Base-by-base conservation (phyloP, 2,329 filamentous ascomycete genomes). In the Exophiala sp. region DNA sequence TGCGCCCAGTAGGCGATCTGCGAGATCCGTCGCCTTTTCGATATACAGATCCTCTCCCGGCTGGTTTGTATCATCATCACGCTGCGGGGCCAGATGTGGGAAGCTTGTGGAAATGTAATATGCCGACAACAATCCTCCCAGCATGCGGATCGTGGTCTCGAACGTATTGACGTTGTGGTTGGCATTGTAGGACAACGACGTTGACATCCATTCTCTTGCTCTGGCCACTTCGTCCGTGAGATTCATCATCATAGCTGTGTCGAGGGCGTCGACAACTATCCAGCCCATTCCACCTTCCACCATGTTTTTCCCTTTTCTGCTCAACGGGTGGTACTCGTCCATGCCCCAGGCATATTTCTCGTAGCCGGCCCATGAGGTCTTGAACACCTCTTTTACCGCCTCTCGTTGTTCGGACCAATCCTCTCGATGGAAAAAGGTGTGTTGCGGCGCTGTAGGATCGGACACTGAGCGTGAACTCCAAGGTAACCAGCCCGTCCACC, bases 161-260 rank as follows among this genome's bases (percentile, higher is more conserved):
- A 97, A 98, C 0, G 89, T 96, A 67, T 89, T 97, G 48, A 98
- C 91, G 65, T 96, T 88, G 66, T 96, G 89, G 62, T 96, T 78
- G 41, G 59, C 60, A 53, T 96, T 83, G 70, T 94, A 97, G 9
- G 82, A 83, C 56, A 97, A 70, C 6, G 82, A 82, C 3, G 81
- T 83, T 1, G 86, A 77, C 41, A 98, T 81, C 93, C 93, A 98
- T 64, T 95, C 80, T 48, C 91, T 79, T 22, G 93, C 91, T 63
- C 94, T 83, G 30, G 82, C 78, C 32, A 98, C 77, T 55, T 90
- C 83, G 24, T 82, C 85, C 11, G 91, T 97, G 58, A 95, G 76
- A 67, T 97, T 97, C 93, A 98, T 98, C 54, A 98, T 75, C 73
- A 98, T 98, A 77, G 97, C 80, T 1, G 93, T 98, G 68, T 98